Conservation (phyloP, 164 flowering plant genomes). For the Dillenia turbinata region DNA sequence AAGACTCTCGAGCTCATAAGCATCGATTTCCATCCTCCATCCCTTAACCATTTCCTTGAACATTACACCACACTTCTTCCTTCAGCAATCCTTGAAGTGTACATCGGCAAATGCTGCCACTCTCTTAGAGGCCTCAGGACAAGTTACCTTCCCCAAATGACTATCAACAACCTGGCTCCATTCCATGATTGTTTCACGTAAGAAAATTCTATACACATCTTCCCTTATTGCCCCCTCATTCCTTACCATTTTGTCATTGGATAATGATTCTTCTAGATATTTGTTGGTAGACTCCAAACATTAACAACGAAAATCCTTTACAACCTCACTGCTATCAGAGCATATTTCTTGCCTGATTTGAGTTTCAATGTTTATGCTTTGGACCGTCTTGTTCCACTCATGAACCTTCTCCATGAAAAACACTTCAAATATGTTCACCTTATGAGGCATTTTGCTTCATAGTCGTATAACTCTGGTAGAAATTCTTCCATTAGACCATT, state of each 20-base stretch:
- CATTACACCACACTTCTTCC: slow-evolving; percentile 18
- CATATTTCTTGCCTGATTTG: slow-evolving; percentile 25
- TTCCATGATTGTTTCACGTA: slow-evolving; percentile 12
- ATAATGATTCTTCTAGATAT: slow-evolving; percentile 4
- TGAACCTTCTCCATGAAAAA: slow-evolving; percentile 16
- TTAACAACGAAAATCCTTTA: slow-evolving; percentile 7
- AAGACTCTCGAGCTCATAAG: slow-evolving; percentile 11
- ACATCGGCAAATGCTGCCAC: neutral
- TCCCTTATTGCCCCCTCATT: slow-evolving; percentile 6
- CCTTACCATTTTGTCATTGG: neutral
- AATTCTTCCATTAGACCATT: slow-evolving; percentile 23
- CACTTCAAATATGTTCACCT: slow-evolving; percentile 18
- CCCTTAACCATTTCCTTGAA: slow-evolving; percentile 15
- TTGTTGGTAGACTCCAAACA: neutral
- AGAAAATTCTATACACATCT: slow-evolving; percentile 2
- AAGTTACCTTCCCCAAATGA: slow-evolving; percentile 8
- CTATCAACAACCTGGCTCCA: slow-evolving; percentile 11
- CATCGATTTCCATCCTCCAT: slow-evolving; percentile 16
- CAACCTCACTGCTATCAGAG: slow-evolving; percentile 15
- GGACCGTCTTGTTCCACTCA: slow-evolving; percentile 21
- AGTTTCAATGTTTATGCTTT: slow-evolving; percentile 14
- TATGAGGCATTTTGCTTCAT: slow-evolving; percentile 16
- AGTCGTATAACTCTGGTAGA: slow-evolving; percentile 7
- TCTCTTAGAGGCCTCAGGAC: neutral
- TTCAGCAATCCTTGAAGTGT: neutral